Evolutionary conservation across 495 filamentous ascomycete genomes (phyloP).

Genomic region (Penicillium turbatum): DNA sequence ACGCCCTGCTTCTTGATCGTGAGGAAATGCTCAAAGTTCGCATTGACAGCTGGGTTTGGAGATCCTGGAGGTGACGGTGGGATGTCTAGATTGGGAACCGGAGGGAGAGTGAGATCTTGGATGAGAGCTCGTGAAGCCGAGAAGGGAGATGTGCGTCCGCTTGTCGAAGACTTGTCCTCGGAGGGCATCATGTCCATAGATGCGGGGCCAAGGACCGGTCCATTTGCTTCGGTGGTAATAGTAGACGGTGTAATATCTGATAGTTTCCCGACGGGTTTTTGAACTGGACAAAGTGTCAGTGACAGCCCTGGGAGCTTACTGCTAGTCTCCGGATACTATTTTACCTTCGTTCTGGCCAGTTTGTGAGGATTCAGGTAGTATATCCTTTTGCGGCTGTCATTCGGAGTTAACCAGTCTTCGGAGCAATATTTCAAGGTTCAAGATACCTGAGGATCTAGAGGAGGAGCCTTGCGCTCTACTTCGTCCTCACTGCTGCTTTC

Average conservation of each 20-base stretch:
- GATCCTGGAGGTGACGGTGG: slow-evolving; percentile 80
- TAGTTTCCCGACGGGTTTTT: neutral
- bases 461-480: slow-evolving; percentile 23
- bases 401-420: neutral
- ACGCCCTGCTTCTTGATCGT: slow-evolving; percentile 76
- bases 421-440: neutral
- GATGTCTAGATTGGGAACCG: slow-evolving; percentile 71
- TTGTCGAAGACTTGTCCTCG: slow-evolving; percentile 13
- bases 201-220: slow-evolving; percentile 45
- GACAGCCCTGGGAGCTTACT: neutral
- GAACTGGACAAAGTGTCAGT: slow-evolving; percentile 14
- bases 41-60: slow-evolving; percentile 57
- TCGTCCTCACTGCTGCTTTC: slow-evolving; percentile 78
- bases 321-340: neutral
- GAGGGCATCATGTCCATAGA: slow-evolving; percentile 24
- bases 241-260: neutral
- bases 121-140: slow-evolving; percentile 60
- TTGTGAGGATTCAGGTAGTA: neutral
- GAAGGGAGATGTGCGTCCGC: slow-evolving; percentile 63
- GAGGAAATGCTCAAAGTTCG: slow-evolving; percentile 81
- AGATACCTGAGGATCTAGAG: slow-evolving; percentile 20
- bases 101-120: slow-evolving; percentile 81
- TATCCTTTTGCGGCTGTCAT: slow-evolving; percentile 3
- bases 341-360: slow-evolving; percentile 17
- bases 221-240: slow-evolving; percentile 16